Evolutionary conservation across 805 yeast species (phyloP).

Genomic region (Wickerhamomyces mucosus): DNA sequence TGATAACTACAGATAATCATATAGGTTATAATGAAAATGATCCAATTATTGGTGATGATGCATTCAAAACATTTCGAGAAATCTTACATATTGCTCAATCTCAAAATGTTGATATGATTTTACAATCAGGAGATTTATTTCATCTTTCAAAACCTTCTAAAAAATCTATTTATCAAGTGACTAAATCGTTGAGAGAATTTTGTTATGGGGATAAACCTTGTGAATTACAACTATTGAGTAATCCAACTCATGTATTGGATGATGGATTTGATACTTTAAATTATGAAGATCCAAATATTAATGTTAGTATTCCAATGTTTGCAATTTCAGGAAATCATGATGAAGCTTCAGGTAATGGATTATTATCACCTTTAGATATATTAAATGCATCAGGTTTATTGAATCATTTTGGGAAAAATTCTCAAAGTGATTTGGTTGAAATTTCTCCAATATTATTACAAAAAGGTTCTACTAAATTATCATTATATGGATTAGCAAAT

Average conservation of each 20-base stretch:
- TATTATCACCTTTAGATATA: conserved; percentile 80
- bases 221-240: conserved; percentile 73
- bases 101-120: conserved; percentile 74
- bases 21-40: conserved; percentile 89
- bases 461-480: conserved; percentile 75
- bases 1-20: conserved; percentile 92
- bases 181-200: conserved; percentile 54
- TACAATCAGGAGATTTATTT: conserved; percentile 91
- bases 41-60: conserved; percentile 82
- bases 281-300: conserved; percentile 85
- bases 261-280: conserved; percentile 65
- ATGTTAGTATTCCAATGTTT: conserved; percentile 83
- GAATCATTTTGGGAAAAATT: conserved; percentile 82
- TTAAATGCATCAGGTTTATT: conserved; percentile 72
- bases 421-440: conserved; percentile 63
- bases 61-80: conserved; percentile 83
- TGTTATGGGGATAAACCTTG: conserved; percentile 87
- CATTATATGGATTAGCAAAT: conserved; percentile 82
- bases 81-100: conserved; percentile 57
- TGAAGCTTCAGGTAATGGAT: conserved; percentile 83
- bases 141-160: conserved; percentile 86
- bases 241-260: conserved; percentile 55
- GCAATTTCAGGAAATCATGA: conserved; percentile 96
- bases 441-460: conserved; percentile 71
- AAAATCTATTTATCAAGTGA: conserved; percentile 76